phyloP scores from a whole-genome alignment of 495 filamentous ascomycete genomes.

The Neurospora sp. region DNA sequence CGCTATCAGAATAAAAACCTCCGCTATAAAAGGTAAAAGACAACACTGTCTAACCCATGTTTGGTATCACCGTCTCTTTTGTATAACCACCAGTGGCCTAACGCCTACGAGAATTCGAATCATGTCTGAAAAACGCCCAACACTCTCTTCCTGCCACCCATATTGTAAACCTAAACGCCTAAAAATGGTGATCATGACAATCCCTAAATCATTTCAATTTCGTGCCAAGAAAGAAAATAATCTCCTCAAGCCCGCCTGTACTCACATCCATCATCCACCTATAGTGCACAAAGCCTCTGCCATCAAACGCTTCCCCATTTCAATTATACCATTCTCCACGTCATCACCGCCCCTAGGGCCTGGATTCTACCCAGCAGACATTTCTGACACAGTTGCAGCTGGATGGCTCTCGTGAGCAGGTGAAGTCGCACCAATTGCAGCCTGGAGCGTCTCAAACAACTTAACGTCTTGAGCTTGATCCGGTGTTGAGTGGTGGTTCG shows the following conservation, averaged over 20 bases:
- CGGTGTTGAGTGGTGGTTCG: constrained; percentile 18
- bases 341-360: not conserved
- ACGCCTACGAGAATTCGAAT: not conserved
- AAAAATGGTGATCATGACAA: not conserved
- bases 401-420: not conserved
- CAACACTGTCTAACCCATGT: not conserved
- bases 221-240: not conserved
- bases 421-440: constrained; percentile 12
- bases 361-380: not conserved
- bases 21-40: not conserved
- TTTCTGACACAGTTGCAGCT: not conserved
- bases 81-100: not conserved
- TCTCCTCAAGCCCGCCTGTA: not conserved
- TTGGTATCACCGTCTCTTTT: not conserved
- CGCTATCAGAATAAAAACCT: not conserved
- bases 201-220: not conserved
- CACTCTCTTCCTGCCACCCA: not conserved
- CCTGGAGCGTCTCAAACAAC: constrained; percentile 13
- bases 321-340: not conserved
- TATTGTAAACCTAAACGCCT: not conserved
- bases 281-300: not conserved
- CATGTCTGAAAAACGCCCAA: not conserved
- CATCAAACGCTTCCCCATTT: not conserved
- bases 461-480: constrained; percentile 18
- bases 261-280: not conserved